Conservation (phyloP, 2,329 filamentous ascomycete genomes). For the Xylogone sp. region DNA sequence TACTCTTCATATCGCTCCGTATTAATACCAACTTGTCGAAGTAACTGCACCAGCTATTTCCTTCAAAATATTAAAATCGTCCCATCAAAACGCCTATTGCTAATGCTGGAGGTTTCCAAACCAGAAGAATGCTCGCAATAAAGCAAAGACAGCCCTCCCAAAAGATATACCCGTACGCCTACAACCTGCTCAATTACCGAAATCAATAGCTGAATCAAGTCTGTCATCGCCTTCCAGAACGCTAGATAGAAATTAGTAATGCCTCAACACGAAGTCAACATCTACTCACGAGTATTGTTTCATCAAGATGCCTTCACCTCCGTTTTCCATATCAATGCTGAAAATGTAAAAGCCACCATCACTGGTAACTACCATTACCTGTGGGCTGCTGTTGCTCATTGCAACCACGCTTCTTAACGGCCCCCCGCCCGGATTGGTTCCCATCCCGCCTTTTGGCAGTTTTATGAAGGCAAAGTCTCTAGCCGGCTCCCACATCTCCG, state of each 20-base stretch:
- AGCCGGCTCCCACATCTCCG: slow-evolving; percentile 95
- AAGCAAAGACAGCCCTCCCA: not conserved
- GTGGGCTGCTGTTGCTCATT: slow-evolving; percentile 90
- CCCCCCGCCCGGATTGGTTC: slow-evolving; percentile 31
- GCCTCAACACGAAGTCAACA: not conserved
- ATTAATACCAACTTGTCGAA: too few relatives aligned
- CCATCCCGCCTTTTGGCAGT: slow-evolving; percentile 61
- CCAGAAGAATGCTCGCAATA: not conserved
- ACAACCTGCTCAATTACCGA: slow-evolving; percentile 15
- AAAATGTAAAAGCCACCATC: slow-evolving; percentile 95
- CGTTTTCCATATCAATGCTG: slow-evolving; percentile 90
- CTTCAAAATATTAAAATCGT: not conserved
- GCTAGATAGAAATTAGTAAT: slow-evolving; percentile 12
- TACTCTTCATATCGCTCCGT: too few relatives aligned
- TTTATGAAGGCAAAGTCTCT: slow-evolving; percentile 97
- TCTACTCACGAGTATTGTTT: slow-evolving; percentile 84
- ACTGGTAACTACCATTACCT: slow-evolving; percentile 97
- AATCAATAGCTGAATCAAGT: slow-evolving; percentile 26
- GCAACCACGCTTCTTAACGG: slow-evolving; percentile 89
- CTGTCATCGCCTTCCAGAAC: slow-evolving; percentile 29
- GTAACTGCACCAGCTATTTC: too few relatives aligned
- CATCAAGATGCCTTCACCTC: slow-evolving; percentile 85
- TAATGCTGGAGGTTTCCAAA: slow-evolving; percentile 7
- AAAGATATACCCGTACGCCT: not conserved
- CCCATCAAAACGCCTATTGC: slow-evolving; percentile 10